Evolutionary conservation across 1,284 basidiomycete genomes (phyloP).

Genomic region (Heliocybe sulcata): DNA sequence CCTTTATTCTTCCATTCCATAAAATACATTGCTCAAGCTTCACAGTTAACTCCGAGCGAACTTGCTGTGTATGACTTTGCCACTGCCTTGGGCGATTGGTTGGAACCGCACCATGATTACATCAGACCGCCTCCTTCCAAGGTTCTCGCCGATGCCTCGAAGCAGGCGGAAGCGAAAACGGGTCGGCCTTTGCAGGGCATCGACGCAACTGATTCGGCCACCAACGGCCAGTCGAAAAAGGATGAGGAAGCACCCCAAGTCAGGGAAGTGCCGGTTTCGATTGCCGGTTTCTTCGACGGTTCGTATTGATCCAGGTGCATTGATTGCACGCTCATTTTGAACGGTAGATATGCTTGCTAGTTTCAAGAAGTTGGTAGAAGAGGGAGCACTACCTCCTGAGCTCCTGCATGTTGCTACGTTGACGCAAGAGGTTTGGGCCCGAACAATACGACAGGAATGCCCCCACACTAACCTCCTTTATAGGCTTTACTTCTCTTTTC

Average conservation of each 20-base stretch:
- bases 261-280: conserved; percentile 47
- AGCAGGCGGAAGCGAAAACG: conserved; percentile 60
- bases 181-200: conserved; percentile 60
- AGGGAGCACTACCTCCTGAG: conserved; percentile 36
- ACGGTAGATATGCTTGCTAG: conserved; percentile 42
- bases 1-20: not conserved
- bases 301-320: conserved; percentile 10
- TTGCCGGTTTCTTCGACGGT: conserved; percentile 59
- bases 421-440: conserved; percentile 55
- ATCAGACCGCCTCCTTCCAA: conserved; percentile 59
- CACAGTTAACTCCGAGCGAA: conserved; percentile 61
- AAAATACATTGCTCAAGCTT: conserved; percentile 5
- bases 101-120: conserved; percentile 66
- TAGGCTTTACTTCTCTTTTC: conserved; percentile 64
- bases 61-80: conserved; percentile 48
- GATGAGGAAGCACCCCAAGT: conserved; percentile 59
- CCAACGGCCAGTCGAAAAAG: conserved; percentile 54
- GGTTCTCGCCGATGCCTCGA: conserved; percentile 67
- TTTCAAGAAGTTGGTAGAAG: conserved; percentile 35
- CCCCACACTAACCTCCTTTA: conserved; percentile 5
- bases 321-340: conserved; percentile 4
- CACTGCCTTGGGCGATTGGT: conserved; percentile 58
- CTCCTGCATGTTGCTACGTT: conserved; percentile 63
- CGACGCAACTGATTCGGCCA: conserved; percentile 36
- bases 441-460: conserved; percentile 5